These are phyloP conservation scores for Phoma sp. DNA, from an alignment of 2,329 filamentous ascomycete genomes.

Conservation along the genomic window DNA sequence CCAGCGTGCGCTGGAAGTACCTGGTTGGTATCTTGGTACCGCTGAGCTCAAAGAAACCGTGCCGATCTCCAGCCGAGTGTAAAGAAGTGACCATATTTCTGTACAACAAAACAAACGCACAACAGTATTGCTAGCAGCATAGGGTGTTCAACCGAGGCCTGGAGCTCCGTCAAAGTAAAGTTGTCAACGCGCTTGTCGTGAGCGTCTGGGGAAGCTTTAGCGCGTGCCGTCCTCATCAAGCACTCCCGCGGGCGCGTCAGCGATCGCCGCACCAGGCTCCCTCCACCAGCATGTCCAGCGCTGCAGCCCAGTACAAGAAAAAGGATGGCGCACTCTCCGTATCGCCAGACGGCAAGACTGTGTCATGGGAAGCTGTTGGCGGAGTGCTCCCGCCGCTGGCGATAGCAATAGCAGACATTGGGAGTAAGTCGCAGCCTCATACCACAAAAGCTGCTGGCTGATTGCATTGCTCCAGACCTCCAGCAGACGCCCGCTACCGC, in stretches of 20 bases:
- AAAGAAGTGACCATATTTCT: background rate
- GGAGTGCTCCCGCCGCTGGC: slow-evolving; percentile 70
- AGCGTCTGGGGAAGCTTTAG: slow-evolving; percentile 25
- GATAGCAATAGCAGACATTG: slow-evolving; percentile 77
- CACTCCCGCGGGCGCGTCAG: slow-evolving; percentile 14
- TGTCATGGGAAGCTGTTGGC: slow-evolving; percentile 81
- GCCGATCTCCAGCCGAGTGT: too few species aligned
- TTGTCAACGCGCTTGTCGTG: slow-evolving; percentile 1
- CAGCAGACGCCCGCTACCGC: slow-evolving; percentile 92
- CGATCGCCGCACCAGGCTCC: slow-evolving; percentile 17
- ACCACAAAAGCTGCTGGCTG: slow-evolving; percentile 7
- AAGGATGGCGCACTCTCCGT: slow-evolving; percentile 87
- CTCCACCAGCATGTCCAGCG: slow-evolving; percentile 46
- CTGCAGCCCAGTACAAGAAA: slow-evolving; percentile 79
- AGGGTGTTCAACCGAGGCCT: too few species aligned
- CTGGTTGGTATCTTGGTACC: background rate
- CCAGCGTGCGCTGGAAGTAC: background rate
- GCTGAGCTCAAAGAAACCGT: background rate
- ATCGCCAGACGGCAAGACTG: slow-evolving; percentile 72
- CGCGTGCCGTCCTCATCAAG: slow-evolving; percentile 13
- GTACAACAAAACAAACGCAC: background rate
- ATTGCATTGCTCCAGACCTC: slow-evolving; percentile 67
- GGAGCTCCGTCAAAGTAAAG: background rate
- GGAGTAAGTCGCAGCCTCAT: slow-evolving; percentile 66
- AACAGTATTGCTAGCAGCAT: too few species aligned